Evolutionary conservation across 2,329 filamentous ascomycete species (phyloP), one percentile per base, ranked within the genome.

Genomic region (Apiospora hydei): DNA sequence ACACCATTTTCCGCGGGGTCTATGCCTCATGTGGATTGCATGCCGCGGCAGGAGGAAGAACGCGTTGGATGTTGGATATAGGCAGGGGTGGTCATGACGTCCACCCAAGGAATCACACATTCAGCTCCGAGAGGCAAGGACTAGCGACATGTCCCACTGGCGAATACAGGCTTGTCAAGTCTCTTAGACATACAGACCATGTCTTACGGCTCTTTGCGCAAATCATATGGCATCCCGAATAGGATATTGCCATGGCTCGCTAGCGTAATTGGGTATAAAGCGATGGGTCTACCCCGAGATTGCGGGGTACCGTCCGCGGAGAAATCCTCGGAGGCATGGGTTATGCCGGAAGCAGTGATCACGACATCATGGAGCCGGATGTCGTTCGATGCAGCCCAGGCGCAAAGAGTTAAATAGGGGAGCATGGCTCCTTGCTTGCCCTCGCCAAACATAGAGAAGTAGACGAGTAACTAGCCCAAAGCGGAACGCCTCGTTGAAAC

Each of bases 311-410:
- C 34, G 34, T 64, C 34, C 34, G n/a, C 53, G 71, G 72, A 74
- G 72, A 74, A 74, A 72, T 46, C 72, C 57, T 74, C 72, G 71
- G 72, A 72, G 67, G 18, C 57, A 64, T 64, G 57, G 57, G n/a
- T 43, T n/a, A 49, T 69, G 26, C 38, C 44, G 67, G 67, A 69
- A 34, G 44, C 57, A 16, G 46, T n/a, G 44, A n/a, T 72, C 67
- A 67, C 69, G 69, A 66, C 73, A 74, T 74, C 44, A 67, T 51
- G 71, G 73, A 64, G 47, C 38, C 67, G 34, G 34, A 71, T 74
- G 70, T 71, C 73, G 73, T 71, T 72, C 72, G 70, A 64, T 13
- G 30, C 26, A 26, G 61, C 16, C 24, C 4, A 49, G 57, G 21
- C 44, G 34, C 69, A 30, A 10, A 21, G 57, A 57, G 44, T 70